A percentile compares a stretch with the other conserved stretches of the same genome.
These are phyloP conservation scores for Kokia cookei DNA, from an alignment of 441 rosid genomes.

Conservation along the genomic window DNA sequence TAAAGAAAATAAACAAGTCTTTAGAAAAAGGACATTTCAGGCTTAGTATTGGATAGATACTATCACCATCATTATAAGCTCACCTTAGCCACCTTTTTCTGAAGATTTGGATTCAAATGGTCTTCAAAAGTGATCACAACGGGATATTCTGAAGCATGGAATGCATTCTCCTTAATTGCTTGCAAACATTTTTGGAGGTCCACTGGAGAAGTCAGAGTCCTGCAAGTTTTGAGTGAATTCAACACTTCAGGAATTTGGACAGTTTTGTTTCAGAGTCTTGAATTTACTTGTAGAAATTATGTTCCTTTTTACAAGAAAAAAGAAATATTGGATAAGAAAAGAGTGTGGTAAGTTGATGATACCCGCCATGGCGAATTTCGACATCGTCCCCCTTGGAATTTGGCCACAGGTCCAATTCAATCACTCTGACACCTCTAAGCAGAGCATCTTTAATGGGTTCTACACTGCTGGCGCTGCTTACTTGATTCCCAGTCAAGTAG, in stretches of 20 bases:
- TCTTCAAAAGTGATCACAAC: conserved; percentile 87
- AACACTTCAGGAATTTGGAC: not conserved
- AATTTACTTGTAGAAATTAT: not conserved
- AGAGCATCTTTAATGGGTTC: conserved; percentile 58
- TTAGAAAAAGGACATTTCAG: not conserved
- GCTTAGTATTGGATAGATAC: not conserved
- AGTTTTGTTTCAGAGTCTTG: not conserved
- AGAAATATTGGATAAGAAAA: not conserved
- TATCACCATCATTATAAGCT: not conserved
- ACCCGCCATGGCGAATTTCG: conserved; percentile 81
- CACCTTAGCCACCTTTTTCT: conserved; percentile 62
- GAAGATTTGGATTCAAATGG: conserved; percentile 57
- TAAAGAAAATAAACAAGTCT: conserved; percentile 6
- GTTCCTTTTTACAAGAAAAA: not conserved
- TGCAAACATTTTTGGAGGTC: conserved; percentile 53
- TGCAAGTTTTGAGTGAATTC: conserved; percentile 11
- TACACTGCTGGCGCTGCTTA: conserved; percentile 59
- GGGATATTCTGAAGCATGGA: conserved; percentile 58
- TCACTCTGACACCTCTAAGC: conserved; percentile 56
- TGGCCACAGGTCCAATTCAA: conserved; percentile 87
- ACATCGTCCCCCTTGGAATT: conserved; percentile 34
- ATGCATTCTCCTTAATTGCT: conserved; percentile 65
- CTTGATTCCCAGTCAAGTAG: conserved; percentile 77
- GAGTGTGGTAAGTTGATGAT: not conserved
- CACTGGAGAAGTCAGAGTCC: conserved; percentile 62